Evolutionary conservation across 108 stramenopile species (phyloP).

Genomic region (Nannochloropsis salina): DNA sequence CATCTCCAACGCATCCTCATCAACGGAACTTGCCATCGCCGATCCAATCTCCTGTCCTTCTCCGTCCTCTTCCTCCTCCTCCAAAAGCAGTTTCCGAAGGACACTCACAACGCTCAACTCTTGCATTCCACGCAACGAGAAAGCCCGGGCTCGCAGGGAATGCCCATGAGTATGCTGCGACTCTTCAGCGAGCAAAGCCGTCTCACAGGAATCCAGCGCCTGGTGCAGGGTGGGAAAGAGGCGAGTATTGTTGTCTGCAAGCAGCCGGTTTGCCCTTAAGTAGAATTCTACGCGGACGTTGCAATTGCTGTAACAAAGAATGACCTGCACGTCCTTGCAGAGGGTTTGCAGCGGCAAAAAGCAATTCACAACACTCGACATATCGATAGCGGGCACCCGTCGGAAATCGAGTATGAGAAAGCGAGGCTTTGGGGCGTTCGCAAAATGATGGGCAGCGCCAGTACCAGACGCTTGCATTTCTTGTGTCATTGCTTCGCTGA

Average conservation of each 20-base stretch:
- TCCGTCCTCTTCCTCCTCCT: conserved; percentile 8
- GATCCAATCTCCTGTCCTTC: not conserved
- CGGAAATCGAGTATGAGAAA: not conserved
- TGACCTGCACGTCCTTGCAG: conserved; percentile 30
- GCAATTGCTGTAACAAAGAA: conserved; percentile 19
- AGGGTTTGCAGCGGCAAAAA: conserved; percentile 38
- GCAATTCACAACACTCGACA: conserved; percentile 40
- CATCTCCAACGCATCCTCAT: not conserved
- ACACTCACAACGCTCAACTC: not conserved
- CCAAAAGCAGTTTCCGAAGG: not conserved
- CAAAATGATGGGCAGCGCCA: not conserved
- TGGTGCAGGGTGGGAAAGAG: conserved; percentile 33
- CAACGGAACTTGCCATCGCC: not conserved
- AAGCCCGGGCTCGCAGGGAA: not conserved
- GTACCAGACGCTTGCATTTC: not conserved
- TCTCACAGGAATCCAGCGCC: conserved; percentile 46
- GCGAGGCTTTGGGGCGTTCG: not conserved
- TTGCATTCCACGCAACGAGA: not conserved
- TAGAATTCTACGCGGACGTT: not conserved
- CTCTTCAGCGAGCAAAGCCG: conserved; percentile 21
- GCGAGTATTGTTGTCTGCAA: conserved; percentile 23
- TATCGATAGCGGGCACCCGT: conserved; percentile 26
- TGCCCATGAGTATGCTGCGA: conserved; percentile 22
- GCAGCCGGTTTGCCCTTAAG: not conserved
- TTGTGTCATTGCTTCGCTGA: not conserved